phyloP scores from a whole-genome alignment of 192 early-diverging fungal species.

The Coemansia guatemalensis region DNA sequence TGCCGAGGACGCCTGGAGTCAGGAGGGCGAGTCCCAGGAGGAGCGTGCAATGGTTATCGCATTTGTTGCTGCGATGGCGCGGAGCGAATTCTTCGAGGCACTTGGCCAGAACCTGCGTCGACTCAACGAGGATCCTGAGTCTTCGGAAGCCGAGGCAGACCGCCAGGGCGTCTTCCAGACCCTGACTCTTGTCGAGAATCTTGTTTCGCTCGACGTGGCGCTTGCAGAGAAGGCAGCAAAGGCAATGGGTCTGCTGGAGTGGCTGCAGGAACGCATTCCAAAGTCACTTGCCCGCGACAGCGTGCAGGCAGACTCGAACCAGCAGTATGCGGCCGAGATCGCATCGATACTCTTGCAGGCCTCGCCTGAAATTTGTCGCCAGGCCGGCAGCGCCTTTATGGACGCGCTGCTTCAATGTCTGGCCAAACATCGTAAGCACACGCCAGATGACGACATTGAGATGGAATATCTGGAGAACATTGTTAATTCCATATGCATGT shows the following conservation, averaged over 20 bases:
- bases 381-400: conserved; percentile 57
- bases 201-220: conserved; percentile 70
- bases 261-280: conserved; percentile 68
- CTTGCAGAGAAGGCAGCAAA: conserved; percentile 64
- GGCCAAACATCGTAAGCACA: conserved; percentile 60
- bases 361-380: conserved; percentile 48
- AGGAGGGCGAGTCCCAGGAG: conserved; percentile 58
- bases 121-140: conserved; percentile 65
- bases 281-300: neutral
- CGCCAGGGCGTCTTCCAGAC: conserved; percentile 84
- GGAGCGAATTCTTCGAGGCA: conserved; percentile 69
- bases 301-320: conserved; percentile 65
- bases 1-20: conserved; percentile 83
- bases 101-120: conserved; percentile 78
- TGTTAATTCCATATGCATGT: conserved; percentile 77
- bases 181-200: conserved; percentile 83
- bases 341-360: conserved; percentile 82
- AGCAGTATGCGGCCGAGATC: conserved; percentile 85
- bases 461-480: conserved; percentile 91
- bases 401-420: conserved; percentile 72
- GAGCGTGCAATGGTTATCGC: conserved; percentile 57
- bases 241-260: conserved; percentile 68
- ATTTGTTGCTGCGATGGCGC: conserved; percentile 69
- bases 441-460: conserved; percentile 83
- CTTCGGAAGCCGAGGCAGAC: conserved; percentile 63